These are phyloP conservation scores for Calvatia gigantea DNA, from an alignment of 768 basidiomycete species.

Conservation along the genomic window DNA sequence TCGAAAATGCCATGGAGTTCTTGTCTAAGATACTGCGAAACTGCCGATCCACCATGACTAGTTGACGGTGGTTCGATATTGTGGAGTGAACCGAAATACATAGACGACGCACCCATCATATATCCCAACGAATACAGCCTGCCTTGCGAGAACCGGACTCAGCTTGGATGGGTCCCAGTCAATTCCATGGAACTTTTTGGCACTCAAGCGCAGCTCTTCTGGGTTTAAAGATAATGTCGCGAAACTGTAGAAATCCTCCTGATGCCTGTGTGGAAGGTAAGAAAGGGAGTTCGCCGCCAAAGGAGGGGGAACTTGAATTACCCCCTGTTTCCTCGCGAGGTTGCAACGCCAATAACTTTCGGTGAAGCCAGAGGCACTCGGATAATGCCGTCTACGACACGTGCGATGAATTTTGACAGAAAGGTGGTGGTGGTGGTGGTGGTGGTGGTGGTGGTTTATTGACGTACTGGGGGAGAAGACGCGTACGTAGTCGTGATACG, in stretches of 20 bases:
- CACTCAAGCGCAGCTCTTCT: slow-evolving; percentile 62
- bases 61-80: slow-evolving; percentile 6
- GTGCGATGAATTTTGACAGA: slow-evolving; percentile 14
- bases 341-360: slow-evolving; percentile 73
- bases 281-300: not conserved
- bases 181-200: slow-evolving; percentile 57
- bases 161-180: slow-evolving; percentile 69
- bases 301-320: slow-evolving; percentile 21
- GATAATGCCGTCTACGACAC: slow-evolving; percentile 50
- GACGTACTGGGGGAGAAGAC: slow-evolving; percentile 34
- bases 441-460: not conserved
- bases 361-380: slow-evolving; percentile 73
- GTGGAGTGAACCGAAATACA: not conserved
- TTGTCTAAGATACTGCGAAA: slow-evolving; percentile 81
- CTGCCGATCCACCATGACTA: slow-evolving; percentile 90
- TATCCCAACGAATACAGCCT: slow-evolving; percentile 84
- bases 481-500: slow-evolving; percentile 77
- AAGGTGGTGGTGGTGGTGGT: no score
- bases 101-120: slow-evolving; percentile 76
- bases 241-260: slow-evolving; percentile 85
- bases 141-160: slow-evolving; percentile 56
- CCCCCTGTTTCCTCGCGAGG: slow-evolving; percentile 75
- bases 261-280: slow-evolving; percentile 55
- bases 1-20: slow-evolving; percentile 86
- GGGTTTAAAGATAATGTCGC: slow-evolving; percentile 73